Evolutionary conservation across 805 yeast genomes (phyloP).

Genomic region (Monosporozyma aerobia): DNA sequence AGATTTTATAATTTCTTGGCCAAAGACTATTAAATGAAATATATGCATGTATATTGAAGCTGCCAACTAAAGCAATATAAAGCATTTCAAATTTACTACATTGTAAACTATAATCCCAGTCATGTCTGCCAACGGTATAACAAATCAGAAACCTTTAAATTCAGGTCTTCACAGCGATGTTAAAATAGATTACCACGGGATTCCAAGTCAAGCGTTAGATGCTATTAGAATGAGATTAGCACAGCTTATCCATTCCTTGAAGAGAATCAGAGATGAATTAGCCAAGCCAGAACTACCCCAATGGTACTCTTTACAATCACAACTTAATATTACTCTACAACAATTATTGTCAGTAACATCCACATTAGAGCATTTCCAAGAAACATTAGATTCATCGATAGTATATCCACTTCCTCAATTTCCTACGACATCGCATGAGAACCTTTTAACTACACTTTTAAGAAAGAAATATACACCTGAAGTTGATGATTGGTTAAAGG

Average conservation of each 20-base stretch:
- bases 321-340: constrained; percentile 71
- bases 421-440: constrained; percentile 78
- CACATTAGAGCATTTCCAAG: constrained; percentile 54
- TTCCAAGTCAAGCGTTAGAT: constrained; percentile 56
- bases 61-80: too few relatives aligned
- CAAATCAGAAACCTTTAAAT: background rate
- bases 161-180: background rate
- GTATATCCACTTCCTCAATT: constrained; percentile 78
- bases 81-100: background rate
- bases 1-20: background rate
- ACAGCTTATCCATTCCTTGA: constrained; percentile 51
- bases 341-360: constrained; percentile 73
- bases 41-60: too few relatives aligned
- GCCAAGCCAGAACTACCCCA: constrained; percentile 38
- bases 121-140: background rate
- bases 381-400: constrained; percentile 53
- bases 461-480: constrained; percentile 88
- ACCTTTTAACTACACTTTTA: constrained; percentile 70
- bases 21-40: background rate
- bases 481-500: constrained; percentile 73
- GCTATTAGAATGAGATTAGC: constrained; percentile 52
- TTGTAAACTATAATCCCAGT: background rate
- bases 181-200: constrained; percentile 28
- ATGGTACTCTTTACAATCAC: constrained; percentile 63
- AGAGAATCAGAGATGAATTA: constrained; percentile 46